Conservation (phyloP, 805 yeast species). For the Hanseniaspora jakobsenii region DNA sequence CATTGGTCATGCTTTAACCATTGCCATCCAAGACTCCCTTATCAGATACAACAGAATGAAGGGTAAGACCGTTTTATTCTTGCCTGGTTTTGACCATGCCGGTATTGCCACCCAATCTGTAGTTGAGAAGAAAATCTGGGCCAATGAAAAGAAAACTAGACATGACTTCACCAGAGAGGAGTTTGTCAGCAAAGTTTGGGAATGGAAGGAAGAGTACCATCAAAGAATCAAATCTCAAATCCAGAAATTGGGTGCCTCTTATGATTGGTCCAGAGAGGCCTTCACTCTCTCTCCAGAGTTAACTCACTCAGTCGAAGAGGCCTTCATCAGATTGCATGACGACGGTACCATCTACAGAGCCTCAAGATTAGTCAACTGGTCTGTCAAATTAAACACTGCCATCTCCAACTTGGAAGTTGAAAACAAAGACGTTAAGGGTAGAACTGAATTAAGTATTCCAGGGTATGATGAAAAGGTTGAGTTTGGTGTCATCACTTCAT, state of each 20-base stretch:
- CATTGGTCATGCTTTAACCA: slow-evolving; percentile 95
- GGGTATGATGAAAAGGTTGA: slow-evolving; percentile 83
- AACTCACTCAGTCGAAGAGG: slow-evolving; percentile 72
- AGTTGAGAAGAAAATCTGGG: slow-evolving; percentile 92
- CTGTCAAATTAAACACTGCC: slow-evolving; percentile 86
- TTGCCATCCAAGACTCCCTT: slow-evolving; percentile 85
- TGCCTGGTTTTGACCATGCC: slow-evolving; percentile 98
- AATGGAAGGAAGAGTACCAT: slow-evolving; percentile 95
- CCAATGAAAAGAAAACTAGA: slow-evolving; percentile 74
- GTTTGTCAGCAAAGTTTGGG: slow-evolving; percentile 85
- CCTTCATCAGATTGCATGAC: slow-evolving; percentile 81
- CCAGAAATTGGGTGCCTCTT: slow-evolving; percentile 84
- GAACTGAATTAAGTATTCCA: slow-evolving; percentile 72
- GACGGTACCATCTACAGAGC: slow-evolving; percentile 95
- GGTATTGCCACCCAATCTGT: slow-evolving; percentile 98
- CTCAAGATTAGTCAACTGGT: slow-evolving; percentile 89
- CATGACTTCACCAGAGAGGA: slow-evolving; percentile 92
- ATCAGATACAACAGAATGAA: slow-evolving; percentile 93
- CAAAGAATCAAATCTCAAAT: slow-evolving; percentile 73
- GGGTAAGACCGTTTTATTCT: slow-evolving; percentile 82
- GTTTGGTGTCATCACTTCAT: slow-evolving; percentile 93
- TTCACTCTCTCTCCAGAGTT: slow-evolving; percentile 78
- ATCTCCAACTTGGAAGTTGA: slow-evolving; percentile 93
- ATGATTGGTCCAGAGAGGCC: slow-evolving; percentile 90
- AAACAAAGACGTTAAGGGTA: slow-evolving; percentile 75